Conservation (phyloP, 2,329 filamentous ascomycete species). For the Uncinocarpus reesii region DNA sequence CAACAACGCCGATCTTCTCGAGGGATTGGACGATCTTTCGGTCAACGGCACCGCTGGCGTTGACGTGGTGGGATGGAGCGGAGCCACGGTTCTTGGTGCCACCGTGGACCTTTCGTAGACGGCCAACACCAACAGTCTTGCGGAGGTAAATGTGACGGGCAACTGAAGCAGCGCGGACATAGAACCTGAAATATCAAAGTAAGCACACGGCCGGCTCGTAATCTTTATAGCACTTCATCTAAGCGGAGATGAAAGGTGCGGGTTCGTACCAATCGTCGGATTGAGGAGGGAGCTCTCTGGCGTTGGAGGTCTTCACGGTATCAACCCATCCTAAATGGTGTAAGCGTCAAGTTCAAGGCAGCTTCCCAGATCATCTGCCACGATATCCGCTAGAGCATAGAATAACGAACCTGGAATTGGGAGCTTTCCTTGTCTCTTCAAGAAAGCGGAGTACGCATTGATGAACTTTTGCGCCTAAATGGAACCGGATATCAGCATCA, state of each 20-base stretch:
- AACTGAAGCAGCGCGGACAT: constrained; percentile 81
- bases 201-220: background rate
- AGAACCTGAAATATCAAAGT: constrained; percentile 45
- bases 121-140: constrained; percentile 98
- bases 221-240: background rate
- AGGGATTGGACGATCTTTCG: constrained; percentile 95
- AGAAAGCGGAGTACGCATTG: constrained; percentile 55
- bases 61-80: constrained; percentile 85
- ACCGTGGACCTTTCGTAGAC: constrained; percentile 92
- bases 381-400: constrained; percentile 8
- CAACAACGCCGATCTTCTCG: constrained; percentile 98
- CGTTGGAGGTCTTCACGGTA: constrained; percentile 94
- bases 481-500: constrained; percentile 13
- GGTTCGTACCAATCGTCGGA: constrained; percentile 85
- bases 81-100: constrained; percentile 94
- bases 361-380: too few relatives aligned
- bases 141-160: constrained; percentile 98
- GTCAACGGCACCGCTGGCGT: constrained; percentile 90
- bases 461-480: constrained; percentile 58
- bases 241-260: background rate
- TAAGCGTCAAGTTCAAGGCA: too few relatives aligned
- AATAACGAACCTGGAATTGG: constrained; percentile 54
- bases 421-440: constrained; percentile 62
- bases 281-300: constrained; percentile 96
- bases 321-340: constrained; percentile 76